These are phyloP conservation scores for Coemansia guatemalensis DNA, from an alignment of 192 early-diverging fungal species.

Conservation along the genomic window DNA sequence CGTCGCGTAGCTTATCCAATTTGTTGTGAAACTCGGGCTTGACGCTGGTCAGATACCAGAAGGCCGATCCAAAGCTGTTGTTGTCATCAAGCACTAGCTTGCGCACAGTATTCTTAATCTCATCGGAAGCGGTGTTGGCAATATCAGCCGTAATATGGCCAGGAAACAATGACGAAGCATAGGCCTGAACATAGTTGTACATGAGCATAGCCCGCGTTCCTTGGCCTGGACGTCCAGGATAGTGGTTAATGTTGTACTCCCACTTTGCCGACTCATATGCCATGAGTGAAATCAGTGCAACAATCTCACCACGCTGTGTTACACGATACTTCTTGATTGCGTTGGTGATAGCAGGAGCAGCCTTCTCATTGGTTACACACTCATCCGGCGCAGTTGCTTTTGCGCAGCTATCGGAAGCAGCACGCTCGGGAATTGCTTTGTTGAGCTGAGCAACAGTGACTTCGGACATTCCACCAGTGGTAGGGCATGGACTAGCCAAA, in stretches of 20 bases:
- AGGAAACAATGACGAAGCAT: constrained; percentile 34
- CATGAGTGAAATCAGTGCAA: constrained; percentile 44
- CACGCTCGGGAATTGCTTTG: constrained; percentile 8
- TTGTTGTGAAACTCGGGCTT: constrained; percentile 24
- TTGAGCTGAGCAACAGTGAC: constrained; percentile 7
- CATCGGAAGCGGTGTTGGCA: neutral
- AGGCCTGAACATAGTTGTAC: constrained; percentile 43
- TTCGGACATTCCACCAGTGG: neutral
- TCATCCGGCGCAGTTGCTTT: constrained; percentile 13
- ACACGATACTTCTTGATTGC: constrained; percentile 43
- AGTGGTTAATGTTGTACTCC: constrained; percentile 53
- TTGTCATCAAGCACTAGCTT: constrained; percentile 34
- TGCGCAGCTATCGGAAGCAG: constrained; percentile 8
- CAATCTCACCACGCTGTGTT: constrained; percentile 30
- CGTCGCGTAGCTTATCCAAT: constrained; percentile 22
- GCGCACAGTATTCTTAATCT: constrained; percentile 27
- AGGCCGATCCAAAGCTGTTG: constrained; percentile 53
- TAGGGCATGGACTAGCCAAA: neutral
- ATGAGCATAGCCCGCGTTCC: constrained; percentile 52
- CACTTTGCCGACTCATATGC: constrained; percentile 44
- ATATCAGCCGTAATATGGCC: neutral
- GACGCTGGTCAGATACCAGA: constrained; percentile 40
- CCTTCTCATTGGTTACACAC: constrained; percentile 33
- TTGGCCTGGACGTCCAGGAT: constrained; percentile 45
- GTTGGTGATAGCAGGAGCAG: constrained; percentile 29